Conservation (phyloP, 2,329 filamentous ascomycete species). For the Beauveria sp. region DNA sequence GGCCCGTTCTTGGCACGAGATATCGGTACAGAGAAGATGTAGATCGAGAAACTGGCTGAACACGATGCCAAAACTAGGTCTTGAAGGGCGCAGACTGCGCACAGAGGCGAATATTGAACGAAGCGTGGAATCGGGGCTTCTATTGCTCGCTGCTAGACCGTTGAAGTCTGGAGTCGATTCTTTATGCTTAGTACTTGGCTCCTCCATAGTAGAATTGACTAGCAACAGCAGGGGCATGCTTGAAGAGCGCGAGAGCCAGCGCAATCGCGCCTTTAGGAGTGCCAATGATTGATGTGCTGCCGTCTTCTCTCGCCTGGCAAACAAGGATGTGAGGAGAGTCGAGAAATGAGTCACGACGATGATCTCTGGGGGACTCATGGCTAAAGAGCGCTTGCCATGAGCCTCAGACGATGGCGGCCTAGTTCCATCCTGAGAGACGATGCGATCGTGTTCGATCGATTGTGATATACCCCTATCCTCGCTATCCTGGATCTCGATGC, state of each 20-base stretch:
- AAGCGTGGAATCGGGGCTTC: background rate
- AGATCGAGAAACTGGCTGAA: conserved; percentile 49
- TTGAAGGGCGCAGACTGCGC: conserved; percentile 2
- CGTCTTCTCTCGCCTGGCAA: conserved; percentile 38
- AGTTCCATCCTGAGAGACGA: background rate
- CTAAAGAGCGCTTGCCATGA: background rate
- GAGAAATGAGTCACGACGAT: conserved; percentile 51
- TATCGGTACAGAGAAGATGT: conserved; percentile 42
- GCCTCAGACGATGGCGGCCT: background rate
- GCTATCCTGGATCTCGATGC: conserved; percentile 29
- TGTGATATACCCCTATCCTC: conserved; percentile 27
- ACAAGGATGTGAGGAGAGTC: conserved; percentile 42
- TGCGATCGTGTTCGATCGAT: background rate
- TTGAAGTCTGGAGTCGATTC: background rate
- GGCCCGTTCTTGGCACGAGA: conserved; percentile 28
- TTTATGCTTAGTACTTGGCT: background rate
- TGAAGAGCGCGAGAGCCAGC: conserved; percentile 34
- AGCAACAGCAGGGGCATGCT: conserved; percentile 43
- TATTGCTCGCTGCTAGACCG: background rate
- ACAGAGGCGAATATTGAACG: background rate
- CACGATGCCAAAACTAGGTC: conserved; percentile 45
- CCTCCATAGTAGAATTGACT: conserved; percentile 41
- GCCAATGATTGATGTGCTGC: conserved; percentile 42
- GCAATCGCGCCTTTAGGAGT: conserved; percentile 39
- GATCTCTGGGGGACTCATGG: conserved; percentile 30